Percentiles rank a stretch among this genome's conserved stretches.
These are phyloP conservation scores for Trichophyton mentagrophytes DNA, from an alignment of 2,329 filamentous ascomycete genomes.

Conservation along the genomic window DNA sequence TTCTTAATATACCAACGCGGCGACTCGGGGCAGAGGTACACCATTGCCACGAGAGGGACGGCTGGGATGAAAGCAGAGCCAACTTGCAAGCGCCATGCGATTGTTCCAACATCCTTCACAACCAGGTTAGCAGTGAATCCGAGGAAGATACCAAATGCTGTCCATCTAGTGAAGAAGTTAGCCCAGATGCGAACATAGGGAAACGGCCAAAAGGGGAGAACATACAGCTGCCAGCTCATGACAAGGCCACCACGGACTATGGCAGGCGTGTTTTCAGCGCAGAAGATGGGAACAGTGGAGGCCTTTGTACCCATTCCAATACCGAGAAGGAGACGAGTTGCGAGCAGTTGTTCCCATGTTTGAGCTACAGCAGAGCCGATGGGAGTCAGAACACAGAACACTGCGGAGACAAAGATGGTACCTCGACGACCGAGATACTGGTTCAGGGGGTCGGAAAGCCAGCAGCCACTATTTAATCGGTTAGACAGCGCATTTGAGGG, in stretches of 20 bases:
- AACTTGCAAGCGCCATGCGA: constrained; percentile 52
- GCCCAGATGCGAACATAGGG: constrained; percentile 11
- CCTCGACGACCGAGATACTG: constrained; percentile 47
- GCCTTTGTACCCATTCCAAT: constrained; percentile 51
- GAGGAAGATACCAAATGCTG: constrained; percentile 52
- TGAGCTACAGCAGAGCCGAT: constrained; percentile 53
- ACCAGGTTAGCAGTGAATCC: constrained; percentile 54
- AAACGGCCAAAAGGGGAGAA: background rate
- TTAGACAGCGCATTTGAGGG: constrained; percentile 4
- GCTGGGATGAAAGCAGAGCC: constrained; percentile 54
- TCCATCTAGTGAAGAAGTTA: constrained; percentile 31
- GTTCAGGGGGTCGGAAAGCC: constrained; percentile 55
- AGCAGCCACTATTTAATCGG: constrained; percentile 42
- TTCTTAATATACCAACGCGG: constrained; percentile 59
- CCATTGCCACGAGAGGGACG: constrained; percentile 44
- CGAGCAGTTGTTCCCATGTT: constrained; percentile 46
- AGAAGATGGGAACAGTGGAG: constrained; percentile 44
- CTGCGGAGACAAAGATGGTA: constrained; percentile 50
- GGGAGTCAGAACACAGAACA: constrained; percentile 54
- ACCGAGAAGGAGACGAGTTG: constrained; percentile 46
- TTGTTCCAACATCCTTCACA: constrained; percentile 45
- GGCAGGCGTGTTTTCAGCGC: constrained; percentile 44
- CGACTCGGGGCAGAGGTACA: constrained; percentile 53
- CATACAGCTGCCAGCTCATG: constrained; percentile 41
- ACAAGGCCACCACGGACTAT: constrained; percentile 44